Evolutionary conservation across 2,329 filamentous ascomycete species (phyloP).

Genomic region (Dothidotthia symphoricarpi): DNA sequence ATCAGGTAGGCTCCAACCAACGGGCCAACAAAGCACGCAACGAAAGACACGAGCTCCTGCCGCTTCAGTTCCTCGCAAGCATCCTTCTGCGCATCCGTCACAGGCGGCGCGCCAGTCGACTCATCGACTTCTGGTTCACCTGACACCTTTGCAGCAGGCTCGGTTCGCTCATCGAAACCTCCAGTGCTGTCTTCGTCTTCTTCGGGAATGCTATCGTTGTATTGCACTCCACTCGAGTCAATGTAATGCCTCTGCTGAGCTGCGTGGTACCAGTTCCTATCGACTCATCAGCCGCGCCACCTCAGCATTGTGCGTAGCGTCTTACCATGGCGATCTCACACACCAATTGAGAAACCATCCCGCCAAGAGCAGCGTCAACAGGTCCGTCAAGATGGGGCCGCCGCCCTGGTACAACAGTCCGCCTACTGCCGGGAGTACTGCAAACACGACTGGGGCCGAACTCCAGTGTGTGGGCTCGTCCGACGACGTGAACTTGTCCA

Average conservation of each 20-base stretch:
- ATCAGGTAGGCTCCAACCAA: constrained; percentile 78
- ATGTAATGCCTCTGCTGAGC: constrained; percentile 43
- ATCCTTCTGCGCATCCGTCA: constrained; percentile 27
- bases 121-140: constrained; percentile 11
- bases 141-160: constrained; percentile 6
- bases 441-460: constrained; percentile 77
- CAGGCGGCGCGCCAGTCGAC: constrained; percentile 1
- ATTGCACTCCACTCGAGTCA: constrained; percentile 16
- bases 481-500: constrained; percentile 35
- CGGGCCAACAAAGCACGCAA: constrained; percentile 77
- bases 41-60: constrained; percentile 72
- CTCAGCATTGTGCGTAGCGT: constrained; percentile 19
- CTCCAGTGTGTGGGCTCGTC: constrained; percentile 69
- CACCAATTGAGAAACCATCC: constrained; percentile 91
- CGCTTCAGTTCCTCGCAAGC: constrained; percentile 65
- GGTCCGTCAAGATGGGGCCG: constrained; percentile 76
- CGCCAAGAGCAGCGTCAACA: constrained; percentile 75
- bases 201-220: constrained; percentile 29
- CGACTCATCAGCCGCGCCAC: too few relatives aligned
- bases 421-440: constrained; percentile 79
- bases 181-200: constrained; percentile 28
- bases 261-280: constrained; percentile 54
- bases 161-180: constrained; percentile 9
- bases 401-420: constrained; percentile 85
- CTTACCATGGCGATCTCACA: constrained; percentile 81